phyloP scores from a whole-genome alignment of 805 yeast genomes.

The Zygosaccharomyces gambellarensis region DNA sequence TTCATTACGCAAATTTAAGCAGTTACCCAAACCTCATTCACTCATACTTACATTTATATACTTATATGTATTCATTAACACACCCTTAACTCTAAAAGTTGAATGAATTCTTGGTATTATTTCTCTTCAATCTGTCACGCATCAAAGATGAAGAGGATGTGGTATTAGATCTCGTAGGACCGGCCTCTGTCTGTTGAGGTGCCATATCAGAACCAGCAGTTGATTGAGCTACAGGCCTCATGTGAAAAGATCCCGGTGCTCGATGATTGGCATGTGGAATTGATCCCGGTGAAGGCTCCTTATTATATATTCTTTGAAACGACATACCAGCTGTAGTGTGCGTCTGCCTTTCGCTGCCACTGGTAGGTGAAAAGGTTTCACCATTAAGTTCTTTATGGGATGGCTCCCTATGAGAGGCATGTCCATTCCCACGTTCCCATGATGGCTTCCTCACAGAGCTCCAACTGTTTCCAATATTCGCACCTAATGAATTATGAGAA shows the following conservation, averaged over 20 bases:
- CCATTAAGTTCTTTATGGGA: slow-evolving; percentile 1
- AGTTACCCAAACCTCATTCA: no score
- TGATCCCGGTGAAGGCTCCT: slow-evolving; percentile 5
- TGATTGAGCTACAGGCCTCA: neutral
- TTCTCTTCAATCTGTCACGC: slow-evolving; percentile 31
- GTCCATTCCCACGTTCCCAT: slow-evolving; percentile 9
- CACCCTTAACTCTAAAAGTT: neutral
- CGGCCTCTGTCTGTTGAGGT: neutral
- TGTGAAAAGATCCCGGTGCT: neutral
- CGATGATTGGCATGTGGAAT: neutral
- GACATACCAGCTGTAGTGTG: slow-evolving; percentile 21
- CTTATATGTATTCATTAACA: no score
- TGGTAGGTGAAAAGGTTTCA: neutral
- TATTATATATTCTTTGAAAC: slow-evolving; percentile 24
- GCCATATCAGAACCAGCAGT: neutral
- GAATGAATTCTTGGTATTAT: slow-evolving; percentile 13
- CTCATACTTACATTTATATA: no score
- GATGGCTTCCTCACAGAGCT: slow-evolving; percentile 13
- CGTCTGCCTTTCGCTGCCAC: slow-evolving; percentile 5
- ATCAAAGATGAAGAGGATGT: slow-evolving; percentile 25
- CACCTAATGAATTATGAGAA: slow-evolving; percentile 5
- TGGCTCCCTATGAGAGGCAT: slow-evolving; percentile 3
- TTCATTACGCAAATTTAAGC: no score
- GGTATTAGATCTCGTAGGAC: slow-evolving; percentile 5
- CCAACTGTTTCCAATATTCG: slow-evolving; percentile 10